Base-by-base conservation (phyloP, 345 rosid genomes). In the Luvunga scandens region DNA sequence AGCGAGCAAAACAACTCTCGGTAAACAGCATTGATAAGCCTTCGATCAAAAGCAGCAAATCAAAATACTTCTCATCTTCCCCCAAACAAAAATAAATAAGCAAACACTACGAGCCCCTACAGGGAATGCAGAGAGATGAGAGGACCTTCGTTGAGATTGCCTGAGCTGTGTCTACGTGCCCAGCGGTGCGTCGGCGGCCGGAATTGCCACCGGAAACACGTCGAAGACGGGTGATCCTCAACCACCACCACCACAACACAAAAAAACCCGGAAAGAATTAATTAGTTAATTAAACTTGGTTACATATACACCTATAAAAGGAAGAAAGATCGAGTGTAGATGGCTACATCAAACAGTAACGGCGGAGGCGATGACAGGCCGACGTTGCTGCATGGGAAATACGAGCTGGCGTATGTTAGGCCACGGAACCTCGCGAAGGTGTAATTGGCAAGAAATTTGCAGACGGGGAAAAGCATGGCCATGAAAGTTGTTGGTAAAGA, bases 171-270 rank as follows among this genome's bases (percentile, higher is more conserved):
- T 27, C 79, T 81, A 33, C 86, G 89, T 50, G 78, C 83, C 75
- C 79, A 84, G 79, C 78, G 89, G 81, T 81, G 88, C 45, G 78
- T 86, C 75, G 95, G 92, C 92, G 94, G 92, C 91, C 74, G 98
- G 66, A 95, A 86, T 69, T 89, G 97, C 84, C 97, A 95, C 90
- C 91, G 97, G 75, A 92, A 95, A 83, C 94, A 93, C 92, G 96
- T 95, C 63, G 99, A 92, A 72, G 98, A 93, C 94, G 98, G 98
- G 92, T 93, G 97, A 93, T 87, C 84, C 65, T 12, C 73, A 9
- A 27, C n/a, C 42, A 62, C n/a, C 36, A 3, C 39, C 4, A 18
- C 21, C 24, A 21, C 31, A 34, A 66, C 42, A 14, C 69, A 19
- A 21, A 9, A 66, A 7, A 13, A 13, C 12, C 50, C 18, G 3